Conservation (phyloP, 2,329 filamentous ascomycete genomes). For the Xylaria sp. region DNA sequence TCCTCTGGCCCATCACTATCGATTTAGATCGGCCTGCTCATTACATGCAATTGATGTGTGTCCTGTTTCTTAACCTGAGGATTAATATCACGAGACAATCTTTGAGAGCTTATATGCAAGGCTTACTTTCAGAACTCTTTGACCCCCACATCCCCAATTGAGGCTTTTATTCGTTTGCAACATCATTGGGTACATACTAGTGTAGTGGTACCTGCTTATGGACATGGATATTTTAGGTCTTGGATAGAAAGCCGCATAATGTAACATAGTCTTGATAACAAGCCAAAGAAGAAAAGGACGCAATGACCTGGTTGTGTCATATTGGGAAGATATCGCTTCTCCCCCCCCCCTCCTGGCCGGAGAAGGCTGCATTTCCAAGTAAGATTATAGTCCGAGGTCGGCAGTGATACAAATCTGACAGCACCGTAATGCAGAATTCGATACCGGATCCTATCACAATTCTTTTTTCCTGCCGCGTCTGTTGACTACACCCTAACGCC, state of each 20-base stretch:
- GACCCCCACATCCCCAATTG: not conserved
- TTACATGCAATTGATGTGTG: not conserved
- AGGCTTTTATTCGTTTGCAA: conserved; percentile 3
- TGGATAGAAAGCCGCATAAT: conserved; percentile 6
- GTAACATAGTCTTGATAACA: not conserved
- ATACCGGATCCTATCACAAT: not conserved
- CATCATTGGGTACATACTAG: not conserved
- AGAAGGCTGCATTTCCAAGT: not conserved
- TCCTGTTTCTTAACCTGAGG: not conserved
- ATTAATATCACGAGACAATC: not conserved
- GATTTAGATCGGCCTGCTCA: not conserved
- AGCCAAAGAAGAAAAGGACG: not conserved
- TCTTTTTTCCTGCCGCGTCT: not conserved
- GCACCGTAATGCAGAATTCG: not conserved
- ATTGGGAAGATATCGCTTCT: not conserved
- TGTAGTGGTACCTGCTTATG: not conserved
- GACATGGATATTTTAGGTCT: not conserved
- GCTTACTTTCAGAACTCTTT: not conserved
- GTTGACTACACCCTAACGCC: not conserved
- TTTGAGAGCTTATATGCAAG: conserved; percentile 2
- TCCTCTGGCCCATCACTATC: not conserved
- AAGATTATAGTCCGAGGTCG: not conserved
- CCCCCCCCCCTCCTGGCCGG: not conserved
- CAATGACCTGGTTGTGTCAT: not conserved
- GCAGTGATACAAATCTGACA: not conserved